Conservation (phyloP, 352 stramenopile species). For the Hyaloperonospora arabidopsidis region DNA sequence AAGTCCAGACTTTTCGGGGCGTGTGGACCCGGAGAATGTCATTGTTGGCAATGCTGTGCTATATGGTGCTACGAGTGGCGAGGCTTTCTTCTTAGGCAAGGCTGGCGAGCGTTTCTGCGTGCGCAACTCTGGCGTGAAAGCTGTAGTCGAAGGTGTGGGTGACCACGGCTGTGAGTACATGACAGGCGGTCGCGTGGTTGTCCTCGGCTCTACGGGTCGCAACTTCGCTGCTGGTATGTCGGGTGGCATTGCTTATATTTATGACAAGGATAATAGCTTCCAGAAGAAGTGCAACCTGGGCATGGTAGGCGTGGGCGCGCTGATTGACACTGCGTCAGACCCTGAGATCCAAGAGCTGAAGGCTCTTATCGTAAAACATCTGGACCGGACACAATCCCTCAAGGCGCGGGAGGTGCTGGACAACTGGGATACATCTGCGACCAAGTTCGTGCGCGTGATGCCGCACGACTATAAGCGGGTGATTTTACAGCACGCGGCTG, state of each 20-base stretch:
- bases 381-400: slow-evolving; percentile 80
- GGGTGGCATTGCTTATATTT: slow-evolving; percentile 94
- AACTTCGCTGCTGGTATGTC: slow-evolving; percentile 97
- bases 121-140: slow-evolving; percentile 92
- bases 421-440: slow-evolving; percentile 75
- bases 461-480: slow-evolving; percentile 61
- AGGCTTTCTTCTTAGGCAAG: slow-evolving; percentile 93
- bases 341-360: slow-evolving; percentile 76
- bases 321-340: slow-evolving; percentile 69
- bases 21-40: slow-evolving; percentile 73
- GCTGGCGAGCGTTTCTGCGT: slow-evolving; percentile 95
- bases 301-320: slow-evolving; percentile 73
- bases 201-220: slow-evolving; percentile 88
- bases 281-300: slow-evolving; percentile 93
- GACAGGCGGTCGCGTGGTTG: slow-evolving; percentile 92
- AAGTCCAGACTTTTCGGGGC: slow-evolving; percentile 44
- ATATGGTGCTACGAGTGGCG: slow-evolving; percentile 90
- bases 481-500: slow-evolving; percentile 31
- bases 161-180: slow-evolving; percentile 98
- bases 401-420: slow-evolving; percentile 84
- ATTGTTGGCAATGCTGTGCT: slow-evolving; percentile 95
- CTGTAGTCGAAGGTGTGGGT: slow-evolving; percentile 92
- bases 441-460: slow-evolving; percentile 59
- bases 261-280: slow-evolving; percentile 91
- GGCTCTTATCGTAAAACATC: slow-evolving; percentile 84